These are phyloP conservation scores for Hydrangea macrophylla DNA, from an alignment of 148 eudicot species.

Conservation along the genomic window DNA sequence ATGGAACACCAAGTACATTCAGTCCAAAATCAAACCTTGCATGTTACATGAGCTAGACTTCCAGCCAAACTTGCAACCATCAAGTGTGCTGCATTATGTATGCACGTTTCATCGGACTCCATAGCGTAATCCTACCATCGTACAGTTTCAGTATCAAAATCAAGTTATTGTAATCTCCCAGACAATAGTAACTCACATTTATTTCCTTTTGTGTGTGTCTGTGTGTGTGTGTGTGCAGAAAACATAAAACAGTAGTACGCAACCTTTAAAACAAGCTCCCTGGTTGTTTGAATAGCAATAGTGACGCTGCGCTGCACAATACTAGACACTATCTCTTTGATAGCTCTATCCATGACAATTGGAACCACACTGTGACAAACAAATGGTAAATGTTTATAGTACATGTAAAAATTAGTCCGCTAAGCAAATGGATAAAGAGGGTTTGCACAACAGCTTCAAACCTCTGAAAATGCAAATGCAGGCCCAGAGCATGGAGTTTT, in stretches of 20 bases:
- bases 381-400: not conserved
- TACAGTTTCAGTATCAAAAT: not conserved
- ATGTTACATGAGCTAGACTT: slow-evolving; percentile 96
- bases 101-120: slow-evolving; percentile 88
- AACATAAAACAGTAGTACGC: slow-evolving; percentile 1
- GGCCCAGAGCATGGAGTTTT: slow-evolving; percentile 61
- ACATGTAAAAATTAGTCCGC: not conserved
- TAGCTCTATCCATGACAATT: slow-evolving; percentile 82
- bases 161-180: not conserved
- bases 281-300: slow-evolving; percentile 90
- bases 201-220: too few species aligned
- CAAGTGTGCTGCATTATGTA: slow-evolving; percentile 86
- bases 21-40: slow-evolving; percentile 61
- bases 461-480: slow-evolving; percentile 84
- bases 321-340: slow-evolving; percentile 77
- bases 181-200: not conserved
- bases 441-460: slow-evolving; percentile 24
- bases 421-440: not conserved
- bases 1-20: not conserved
- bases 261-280: slow-evolving; percentile 93
- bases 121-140: slow-evolving; percentile 80
- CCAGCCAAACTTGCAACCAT: slow-evolving; percentile 99
- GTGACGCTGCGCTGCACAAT: slow-evolving; percentile 97
- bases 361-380: slow-evolving; percentile 65
- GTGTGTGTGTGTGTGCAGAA: too few species aligned